These are phyloP conservation scores for Solanum megistacrolobum DNA, from an alignment of 257 asterid genomes.

Conservation along the genomic window DNA sequence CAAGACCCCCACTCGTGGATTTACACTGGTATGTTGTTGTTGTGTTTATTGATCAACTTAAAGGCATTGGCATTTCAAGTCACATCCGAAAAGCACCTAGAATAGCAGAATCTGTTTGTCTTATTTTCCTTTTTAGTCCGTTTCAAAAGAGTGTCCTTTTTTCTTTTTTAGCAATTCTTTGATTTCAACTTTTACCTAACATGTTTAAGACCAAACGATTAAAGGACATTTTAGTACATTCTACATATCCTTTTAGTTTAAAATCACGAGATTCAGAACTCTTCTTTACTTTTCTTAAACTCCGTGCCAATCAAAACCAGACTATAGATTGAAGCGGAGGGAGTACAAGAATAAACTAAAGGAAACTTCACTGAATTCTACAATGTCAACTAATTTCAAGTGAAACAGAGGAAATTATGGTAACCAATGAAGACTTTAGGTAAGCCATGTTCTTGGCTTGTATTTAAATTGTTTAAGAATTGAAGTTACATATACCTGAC, in stretches of 20 bases:
- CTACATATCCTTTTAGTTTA: background rate
- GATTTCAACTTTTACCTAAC: background rate
- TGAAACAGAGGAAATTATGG: background rate
- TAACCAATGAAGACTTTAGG: background rate
- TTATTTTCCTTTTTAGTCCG: background rate
- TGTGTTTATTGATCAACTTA: background rate
- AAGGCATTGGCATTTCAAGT: background rate
- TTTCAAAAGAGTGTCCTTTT: background rate
- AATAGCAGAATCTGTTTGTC: background rate
- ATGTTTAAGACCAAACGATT: background rate
- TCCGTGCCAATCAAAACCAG: rapidly evolving
- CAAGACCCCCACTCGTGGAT: too few relatives aligned
- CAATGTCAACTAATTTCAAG: background rate
- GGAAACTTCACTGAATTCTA: background rate
- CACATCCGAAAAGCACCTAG: background rate
- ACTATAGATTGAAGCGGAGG: background rate
- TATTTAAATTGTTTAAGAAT: too few relatives aligned
- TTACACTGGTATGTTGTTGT: background rate
- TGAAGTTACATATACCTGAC: background rate
- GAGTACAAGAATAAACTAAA: background rate
- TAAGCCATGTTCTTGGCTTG: background rate
- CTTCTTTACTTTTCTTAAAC: background rate
- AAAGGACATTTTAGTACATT: background rate
- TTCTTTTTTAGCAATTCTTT: too few relatives aligned
- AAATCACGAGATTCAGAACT: background rate